A percentile compares a stretch with the other conserved stretches of the same genome.
Conservation (phyloP, 306 rosid species). For the Ochetophila trinervis region DNA sequence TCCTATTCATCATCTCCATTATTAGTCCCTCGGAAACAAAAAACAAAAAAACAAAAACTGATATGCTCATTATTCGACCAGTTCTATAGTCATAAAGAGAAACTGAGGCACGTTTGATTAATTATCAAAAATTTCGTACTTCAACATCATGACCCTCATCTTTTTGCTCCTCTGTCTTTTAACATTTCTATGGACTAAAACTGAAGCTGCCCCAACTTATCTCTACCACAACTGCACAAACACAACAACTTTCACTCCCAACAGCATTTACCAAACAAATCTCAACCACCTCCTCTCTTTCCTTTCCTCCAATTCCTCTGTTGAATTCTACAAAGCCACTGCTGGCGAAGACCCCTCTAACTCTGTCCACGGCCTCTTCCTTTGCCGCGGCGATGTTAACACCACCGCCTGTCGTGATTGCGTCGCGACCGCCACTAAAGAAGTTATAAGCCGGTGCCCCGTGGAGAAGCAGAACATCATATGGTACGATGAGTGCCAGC, state of each 20-base stretch:
- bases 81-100: no score
- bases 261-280: constrained; percentile 32
- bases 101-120: no score
- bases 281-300: constrained; percentile 37
- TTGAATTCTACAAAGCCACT: constrained; percentile 29
- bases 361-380: constrained; percentile 41
- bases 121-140: no score
- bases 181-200: constrained; percentile 14
- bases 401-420: not conserved
- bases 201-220: constrained; percentile 30
- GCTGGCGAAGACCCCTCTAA: not conserved
- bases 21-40: no score
- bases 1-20: no score
- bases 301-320: constrained; percentile 37
- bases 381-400: constrained; percentile 37
- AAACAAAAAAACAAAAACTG: no score
- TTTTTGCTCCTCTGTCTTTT: not conserved
- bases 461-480: not conserved
- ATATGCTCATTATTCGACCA: no score
- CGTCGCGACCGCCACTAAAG: not conserved
- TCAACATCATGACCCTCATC: not conserved
- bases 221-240: not conserved
- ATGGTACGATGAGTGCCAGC: not conserved
- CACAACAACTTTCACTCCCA: constrained; percentile 15
- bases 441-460: not conserved